phyloP scores from a whole-genome alignment of 1,284 basidiomycete species.

The Malassezia equina region DNA sequence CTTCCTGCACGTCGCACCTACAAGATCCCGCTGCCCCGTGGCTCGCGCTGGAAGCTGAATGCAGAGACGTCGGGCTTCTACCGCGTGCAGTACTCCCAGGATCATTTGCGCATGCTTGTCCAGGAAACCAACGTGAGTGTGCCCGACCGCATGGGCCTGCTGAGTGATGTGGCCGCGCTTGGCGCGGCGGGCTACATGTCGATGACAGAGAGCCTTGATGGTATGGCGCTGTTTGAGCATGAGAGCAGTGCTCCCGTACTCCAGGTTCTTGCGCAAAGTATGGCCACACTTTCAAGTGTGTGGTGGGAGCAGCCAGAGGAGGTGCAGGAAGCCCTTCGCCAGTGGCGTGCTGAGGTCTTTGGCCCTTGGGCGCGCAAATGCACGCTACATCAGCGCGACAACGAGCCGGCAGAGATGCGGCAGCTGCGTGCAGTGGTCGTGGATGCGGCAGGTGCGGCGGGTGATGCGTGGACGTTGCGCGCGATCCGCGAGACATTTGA shows the following conservation, averaged over 20 bases:
- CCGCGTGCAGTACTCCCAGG: constrained; percentile 76
- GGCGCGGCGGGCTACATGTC: constrained; percentile 73
- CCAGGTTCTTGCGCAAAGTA: constrained; percentile 21
- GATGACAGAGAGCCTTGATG: constrained; percentile 49
- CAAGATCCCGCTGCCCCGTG: constrained; percentile 60
- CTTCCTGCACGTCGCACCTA: constrained; percentile 57
- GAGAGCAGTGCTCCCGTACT: constrained; percentile 41
- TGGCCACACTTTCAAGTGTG: constrained; percentile 50
- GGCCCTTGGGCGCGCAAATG: constrained; percentile 67
- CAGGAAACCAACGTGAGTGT: constrained; percentile 66
- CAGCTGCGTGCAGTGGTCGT: constrained; percentile 71
- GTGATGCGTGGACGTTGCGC: constrained; percentile 34
- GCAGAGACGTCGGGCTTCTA: constrained; percentile 79
- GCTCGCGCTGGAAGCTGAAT: constrained; percentile 66
- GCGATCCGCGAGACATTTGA: constrained; percentile 68
- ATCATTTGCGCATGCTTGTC: constrained; percentile 63
- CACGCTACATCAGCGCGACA: constrained; percentile 64
- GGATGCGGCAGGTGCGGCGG: constrained; percentile 54
- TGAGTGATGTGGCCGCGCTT: constrained; percentile 69
- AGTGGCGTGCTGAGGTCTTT: constrained; percentile 56
- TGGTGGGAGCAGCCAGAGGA: constrained; percentile 75
- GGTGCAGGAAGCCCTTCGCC: constrained; percentile 50
- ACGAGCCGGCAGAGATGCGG: constrained; percentile 63
- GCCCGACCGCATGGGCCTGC: constrained; percentile 75
- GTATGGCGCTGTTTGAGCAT: constrained; percentile 62